Conservation (phyloP, 306 rosid genomes). For the Pyrus pyrifolia region DNA sequence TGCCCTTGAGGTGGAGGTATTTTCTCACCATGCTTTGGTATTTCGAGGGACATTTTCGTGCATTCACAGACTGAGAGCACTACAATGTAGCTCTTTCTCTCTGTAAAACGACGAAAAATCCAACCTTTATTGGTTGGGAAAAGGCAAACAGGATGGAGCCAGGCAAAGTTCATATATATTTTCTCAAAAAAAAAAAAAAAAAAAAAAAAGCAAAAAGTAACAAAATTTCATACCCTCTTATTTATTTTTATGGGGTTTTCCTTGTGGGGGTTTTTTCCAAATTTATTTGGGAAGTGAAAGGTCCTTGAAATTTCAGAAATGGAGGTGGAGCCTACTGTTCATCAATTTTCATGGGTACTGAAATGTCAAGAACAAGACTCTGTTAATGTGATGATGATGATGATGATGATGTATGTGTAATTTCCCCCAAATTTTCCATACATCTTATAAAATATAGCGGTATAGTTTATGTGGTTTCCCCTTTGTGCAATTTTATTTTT, state of each 20-base stretch:
- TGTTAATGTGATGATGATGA: conserved; percentile 1
- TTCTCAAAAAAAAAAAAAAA: neutral
- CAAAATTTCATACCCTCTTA: conserved; percentile 11
- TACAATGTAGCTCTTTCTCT: conserved; percentile 59
- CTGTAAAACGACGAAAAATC: conserved; percentile 21
- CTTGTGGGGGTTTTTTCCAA: neutral
- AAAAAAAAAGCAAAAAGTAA: neutral
- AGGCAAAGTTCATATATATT: conserved; percentile 32
- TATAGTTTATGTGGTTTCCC: neutral
- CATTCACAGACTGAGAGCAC: conserved; percentile 32
- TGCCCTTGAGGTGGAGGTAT: conserved; percentile 52
- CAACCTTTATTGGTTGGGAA: conserved; percentile 46
- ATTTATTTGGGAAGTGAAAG: neutral
- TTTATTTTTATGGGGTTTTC: conserved; percentile 5
- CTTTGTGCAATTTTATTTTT: neutral
- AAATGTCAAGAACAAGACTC: conserved; percentile 8
- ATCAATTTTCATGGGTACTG: conserved; percentile 21
- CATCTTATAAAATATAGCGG: conserved; percentile 1
- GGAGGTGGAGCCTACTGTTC: conserved; percentile 18
- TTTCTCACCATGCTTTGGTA: conserved; percentile 31
- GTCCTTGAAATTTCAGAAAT: neutral
- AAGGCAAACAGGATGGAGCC: conserved; percentile 61
- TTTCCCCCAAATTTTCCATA: conserved; percentile 9
- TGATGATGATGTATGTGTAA: conserved; percentile 6
- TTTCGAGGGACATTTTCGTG: conserved; percentile 54